These are phyloP conservation scores for Pichia terricola DNA, from an alignment of 1,139 yeast genomes.

Conservation along the genomic window DNA sequence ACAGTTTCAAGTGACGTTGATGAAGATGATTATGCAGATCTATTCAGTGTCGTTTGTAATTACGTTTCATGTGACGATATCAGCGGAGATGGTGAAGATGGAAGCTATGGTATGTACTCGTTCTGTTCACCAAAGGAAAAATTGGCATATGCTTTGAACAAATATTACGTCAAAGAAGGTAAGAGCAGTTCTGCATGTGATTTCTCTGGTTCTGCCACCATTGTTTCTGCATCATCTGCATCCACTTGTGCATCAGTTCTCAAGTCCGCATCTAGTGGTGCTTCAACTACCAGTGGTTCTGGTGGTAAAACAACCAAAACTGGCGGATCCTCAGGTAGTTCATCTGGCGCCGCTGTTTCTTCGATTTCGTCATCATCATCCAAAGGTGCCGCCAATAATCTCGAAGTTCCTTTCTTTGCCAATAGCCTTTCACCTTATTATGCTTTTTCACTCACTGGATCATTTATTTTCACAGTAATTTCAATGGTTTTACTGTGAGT, in stretches of 20 bases:
- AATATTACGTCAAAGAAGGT: conserved; percentile 48
- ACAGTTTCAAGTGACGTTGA: conserved; percentile 43
- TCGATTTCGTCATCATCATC: conserved; percentile 15
- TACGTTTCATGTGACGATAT: conserved; percentile 45
- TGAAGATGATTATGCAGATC: conserved; percentile 41
- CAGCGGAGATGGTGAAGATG: conserved; percentile 47
- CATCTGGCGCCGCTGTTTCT: conserved; percentile 22
- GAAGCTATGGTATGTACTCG: conserved; percentile 57
- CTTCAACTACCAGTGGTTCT: background rate
- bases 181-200: conserved; percentile 45
- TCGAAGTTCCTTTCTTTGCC: conserved; percentile 12
- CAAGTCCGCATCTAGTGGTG: conserved; percentile 28
- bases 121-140: conserved; percentile 56
- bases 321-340: conserved; percentile 22
- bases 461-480: conserved; percentile 6
- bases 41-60: conserved; percentile 51
- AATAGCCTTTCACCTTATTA: conserved; percentile 8
- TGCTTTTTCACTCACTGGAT: conserved; percentile 6
- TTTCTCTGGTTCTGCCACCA: conserved; percentile 56
- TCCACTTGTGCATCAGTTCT: conserved; percentile 33
- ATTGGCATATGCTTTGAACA: conserved; percentile 53
- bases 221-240: conserved; percentile 22
- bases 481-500: conserved; percentile 8
- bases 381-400: conserved; percentile 11
- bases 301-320: conserved; percentile 12